phyloP scores from a whole-genome alignment of 2,329 filamentous ascomycete species.

The Fusarium transvaalense region DNA sequence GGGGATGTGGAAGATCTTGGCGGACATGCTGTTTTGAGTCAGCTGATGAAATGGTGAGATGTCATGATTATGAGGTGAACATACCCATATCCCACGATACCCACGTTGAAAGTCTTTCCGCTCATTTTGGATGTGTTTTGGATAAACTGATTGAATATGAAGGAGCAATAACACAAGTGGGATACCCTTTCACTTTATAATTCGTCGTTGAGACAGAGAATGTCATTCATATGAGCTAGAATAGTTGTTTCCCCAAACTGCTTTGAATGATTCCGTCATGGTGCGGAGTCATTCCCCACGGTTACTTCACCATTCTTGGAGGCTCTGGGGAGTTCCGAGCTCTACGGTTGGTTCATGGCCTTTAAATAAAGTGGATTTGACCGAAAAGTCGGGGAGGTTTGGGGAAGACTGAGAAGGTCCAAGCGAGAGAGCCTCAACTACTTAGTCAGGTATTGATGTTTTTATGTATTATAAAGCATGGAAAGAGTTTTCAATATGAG shows the following conservation, averaged over 20 bases:
- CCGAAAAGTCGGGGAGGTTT: slow-evolving; percentile 39
- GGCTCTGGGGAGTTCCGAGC: slow-evolving; percentile 20
- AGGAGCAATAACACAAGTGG: not conserved
- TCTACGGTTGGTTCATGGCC: slow-evolving; percentile 32
- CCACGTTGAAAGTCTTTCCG: slow-evolving; percentile 62
- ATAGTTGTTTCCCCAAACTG: slow-evolving; percentile 22
- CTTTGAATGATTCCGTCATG: slow-evolving; percentile 42
- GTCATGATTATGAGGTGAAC: slow-evolving; percentile 28
- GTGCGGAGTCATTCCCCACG: slow-evolving; percentile 42
- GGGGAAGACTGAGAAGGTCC: slow-evolving; percentile 34
- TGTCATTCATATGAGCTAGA: slow-evolving; percentile 12
- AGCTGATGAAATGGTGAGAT: slow-evolving; percentile 29
- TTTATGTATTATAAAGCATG: not conserved
- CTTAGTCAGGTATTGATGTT: slow-evolving; percentile 23
- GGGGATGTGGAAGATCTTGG: slow-evolving; percentile 88
- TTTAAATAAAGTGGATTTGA: slow-evolving; percentile 39
- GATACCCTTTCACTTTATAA: slow-evolving; percentile 10
- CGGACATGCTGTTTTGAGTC: slow-evolving; percentile 63
- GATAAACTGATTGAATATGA: not conserved
- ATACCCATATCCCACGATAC: slow-evolving; percentile 66
- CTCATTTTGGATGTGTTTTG: slow-evolving; percentile 46
- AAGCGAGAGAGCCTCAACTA: slow-evolving; percentile 26
- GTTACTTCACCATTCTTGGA: slow-evolving; percentile 33
- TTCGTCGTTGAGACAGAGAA: not conserved
- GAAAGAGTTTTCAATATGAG: not conserved